These are phyloP conservation scores for Penicillium sp. DNA, from an alignment of 2,329 filamentous ascomycete genomes.

Conservation along the genomic window DNA sequence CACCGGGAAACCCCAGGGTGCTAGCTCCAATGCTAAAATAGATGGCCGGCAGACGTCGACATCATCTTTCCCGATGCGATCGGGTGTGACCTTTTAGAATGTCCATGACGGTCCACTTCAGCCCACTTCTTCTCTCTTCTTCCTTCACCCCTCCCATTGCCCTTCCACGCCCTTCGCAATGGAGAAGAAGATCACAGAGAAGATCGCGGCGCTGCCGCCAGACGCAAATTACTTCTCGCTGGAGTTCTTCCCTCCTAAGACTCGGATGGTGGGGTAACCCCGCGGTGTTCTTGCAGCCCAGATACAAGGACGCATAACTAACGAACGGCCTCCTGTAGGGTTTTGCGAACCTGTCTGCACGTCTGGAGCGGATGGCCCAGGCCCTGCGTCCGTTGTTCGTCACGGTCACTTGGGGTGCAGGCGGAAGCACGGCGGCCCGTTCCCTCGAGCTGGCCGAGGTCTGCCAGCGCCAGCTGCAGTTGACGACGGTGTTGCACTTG, in stretches of 20 bases:
- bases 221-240: slow-evolving; percentile 89
- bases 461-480: slow-evolving; percentile 85
- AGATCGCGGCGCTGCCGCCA: slow-evolving; percentile 85
- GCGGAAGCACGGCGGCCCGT: slow-evolving; percentile 87
- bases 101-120: slow-evolving; percentile 29
- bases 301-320: slow-evolving; percentile 25
- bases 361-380: slow-evolving; percentile 92
- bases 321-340: slow-evolving; percentile 55
- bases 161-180: slow-evolving; percentile 48
- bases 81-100: slow-evolving; percentile 10
- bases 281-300: slow-evolving; percentile 22
- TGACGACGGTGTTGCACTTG: slow-evolving; percentile 94
- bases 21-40: not conserved
- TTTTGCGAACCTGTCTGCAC: slow-evolving; percentile 88
- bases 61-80: slow-evolving; percentile 23
- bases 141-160: slow-evolving; percentile 22
- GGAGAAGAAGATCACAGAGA: slow-evolving; percentile 93
- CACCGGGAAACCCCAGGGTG: not conserved
- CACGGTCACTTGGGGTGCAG: slow-evolving; percentile 97
- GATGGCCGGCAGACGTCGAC: slow-evolving; percentile 21
- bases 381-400: slow-evolving; percentile 91
- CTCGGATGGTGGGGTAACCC: slow-evolving; percentile 68
- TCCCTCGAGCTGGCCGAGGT: slow-evolving; percentile 93
- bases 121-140: slow-evolving; percentile 23
- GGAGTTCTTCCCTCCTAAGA: slow-evolving; percentile 99